A percentile compares a stretch with the other conserved stretches of the same genome.
phyloP scores from a whole-genome alignment of 768 basidiomycete species.

The Termitomyces sp. region DNA sequence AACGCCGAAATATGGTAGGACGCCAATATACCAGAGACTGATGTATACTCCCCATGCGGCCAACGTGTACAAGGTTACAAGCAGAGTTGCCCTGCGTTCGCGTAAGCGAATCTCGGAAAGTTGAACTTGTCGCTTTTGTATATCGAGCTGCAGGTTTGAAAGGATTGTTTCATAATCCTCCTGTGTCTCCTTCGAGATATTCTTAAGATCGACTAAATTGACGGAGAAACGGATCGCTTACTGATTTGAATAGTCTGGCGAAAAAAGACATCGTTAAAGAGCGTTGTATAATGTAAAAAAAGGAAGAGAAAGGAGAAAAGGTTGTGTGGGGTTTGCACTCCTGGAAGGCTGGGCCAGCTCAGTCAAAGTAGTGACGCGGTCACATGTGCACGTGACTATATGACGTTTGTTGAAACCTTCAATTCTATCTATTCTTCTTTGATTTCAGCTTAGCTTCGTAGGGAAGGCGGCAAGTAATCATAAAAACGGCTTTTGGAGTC shows the following conservation, averaged over 20 bases:
- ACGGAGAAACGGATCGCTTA: neutral
- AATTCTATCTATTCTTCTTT: too few species aligned
- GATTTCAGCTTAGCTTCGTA: too few species aligned
- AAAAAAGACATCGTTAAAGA: constrained; percentile 15
- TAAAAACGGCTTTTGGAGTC: neutral
- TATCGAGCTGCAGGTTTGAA: constrained; percentile 56
- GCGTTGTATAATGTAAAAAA: constrained; percentile 1
- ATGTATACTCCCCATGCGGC: constrained; percentile 69
- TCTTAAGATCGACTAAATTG: neutral
- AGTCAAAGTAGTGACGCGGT: constrained; percentile 3
- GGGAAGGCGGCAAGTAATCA: neutral
- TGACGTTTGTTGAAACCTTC: neutral
- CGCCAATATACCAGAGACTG: constrained; percentile 64
- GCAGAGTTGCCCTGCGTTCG: constrained; percentile 71
- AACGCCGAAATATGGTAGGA: constrained; percentile 39
- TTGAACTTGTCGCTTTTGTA: constrained; percentile 66
- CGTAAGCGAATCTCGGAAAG: constrained; percentile 82
- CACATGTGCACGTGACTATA: constrained; percentile 7
- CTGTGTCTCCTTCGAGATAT: constrained; percentile 36
- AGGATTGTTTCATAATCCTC: constrained; percentile 80
- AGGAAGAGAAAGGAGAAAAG: neutral
- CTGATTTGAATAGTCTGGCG: constrained; percentile 9
- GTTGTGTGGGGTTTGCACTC: neutral
- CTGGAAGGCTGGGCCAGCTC: constrained; percentile 5
- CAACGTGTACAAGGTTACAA: constrained; percentile 75